Evolutionary conservation across 1,284 basidiomycete species (phyloP).

Genomic region (Pseudozyma sp.): DNA sequence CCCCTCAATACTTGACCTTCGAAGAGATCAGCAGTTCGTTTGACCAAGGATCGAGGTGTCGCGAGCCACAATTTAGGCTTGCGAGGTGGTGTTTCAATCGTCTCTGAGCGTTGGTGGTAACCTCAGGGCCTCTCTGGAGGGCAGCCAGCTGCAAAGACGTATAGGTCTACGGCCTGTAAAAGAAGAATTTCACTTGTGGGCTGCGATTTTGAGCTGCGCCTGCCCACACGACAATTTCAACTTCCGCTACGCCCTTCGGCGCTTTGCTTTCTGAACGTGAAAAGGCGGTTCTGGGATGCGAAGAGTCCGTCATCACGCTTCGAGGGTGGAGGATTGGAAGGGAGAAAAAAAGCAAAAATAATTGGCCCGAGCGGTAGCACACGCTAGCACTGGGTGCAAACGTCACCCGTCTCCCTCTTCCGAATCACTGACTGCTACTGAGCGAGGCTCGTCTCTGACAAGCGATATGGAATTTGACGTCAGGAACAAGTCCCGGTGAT

Average conservation of each 20-base stretch:
- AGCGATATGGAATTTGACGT: not conserved
- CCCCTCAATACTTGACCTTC: no score
- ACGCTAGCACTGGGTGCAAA: not conserved
- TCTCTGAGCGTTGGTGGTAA: no score
- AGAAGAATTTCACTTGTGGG: no score
- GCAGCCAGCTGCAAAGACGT: no score
- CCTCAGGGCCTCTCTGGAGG: no score
- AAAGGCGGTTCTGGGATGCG: not conserved
- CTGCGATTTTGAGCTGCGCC: no score
- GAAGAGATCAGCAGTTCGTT: no score
- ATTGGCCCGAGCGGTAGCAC: not conserved
- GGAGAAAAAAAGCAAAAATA: not conserved
- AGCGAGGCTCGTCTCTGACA: not conserved
- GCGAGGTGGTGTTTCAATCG: no score
- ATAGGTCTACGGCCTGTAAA: no score
- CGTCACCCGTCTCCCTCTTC: not conserved
- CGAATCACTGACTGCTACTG: not conserved
- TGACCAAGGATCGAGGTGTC: no score
- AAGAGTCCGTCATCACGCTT: not conserved
- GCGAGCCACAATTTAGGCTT: no score
- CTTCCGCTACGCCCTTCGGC: not conserved
- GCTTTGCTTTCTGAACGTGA: conserved; percentile 10
- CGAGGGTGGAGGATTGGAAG: not conserved
- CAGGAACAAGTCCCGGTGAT: not conserved
- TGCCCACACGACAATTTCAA: no score